Evolutionary conservation across 306 rosid species (phyloP), one percentile per base, ranked within the genome.

Genomic region (Amphicarpaea edgeworthii): DNA sequence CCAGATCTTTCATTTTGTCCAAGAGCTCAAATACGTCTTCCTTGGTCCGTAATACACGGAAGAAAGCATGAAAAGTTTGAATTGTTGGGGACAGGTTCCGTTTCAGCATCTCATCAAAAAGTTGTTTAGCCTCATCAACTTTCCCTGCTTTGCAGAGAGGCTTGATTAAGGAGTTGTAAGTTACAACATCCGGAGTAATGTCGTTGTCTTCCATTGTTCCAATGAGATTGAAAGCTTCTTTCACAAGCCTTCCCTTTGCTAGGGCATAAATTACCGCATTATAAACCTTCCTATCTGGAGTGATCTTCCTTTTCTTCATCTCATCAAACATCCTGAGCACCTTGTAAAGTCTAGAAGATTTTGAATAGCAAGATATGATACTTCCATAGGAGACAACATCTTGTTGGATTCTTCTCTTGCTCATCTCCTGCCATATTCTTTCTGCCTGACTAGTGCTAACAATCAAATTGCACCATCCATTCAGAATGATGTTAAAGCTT

Each of bases 401-500:
- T 16, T 86, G 91, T 55, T 47, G 68, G 74, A 94, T 76, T 57
- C 93, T 83, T 58, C 91, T 85, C 78, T 71, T 86, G 59, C 75
- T 77, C 97, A 94, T 94, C 83, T 90, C 96, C 83, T 68, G 77
- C 98, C 97, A 94, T 76, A 91, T 73, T 76, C 97, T 86, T 21
- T 91, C 87, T 3, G 89, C 96, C 15, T 94, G 79, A 12, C 83
- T 81, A 1, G 88, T 60, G 82, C 96, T 87, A 17, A 81, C 94
- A 7, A 91, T 87, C 68, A 84, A 77, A 82, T 91, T 91, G 30
- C 94, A 85, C 98, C 98, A 94, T 71, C 98, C 97, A 73, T 88
- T 90, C 62, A 94, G 91, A 77, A 94, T 71, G 45, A 91, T 91
- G 83, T 94, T 94, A 79, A 94, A 91, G 87, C 97, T 91, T 85